Conservation (phyloP, 1,139 yeast genomes). For the Suzukiozyma palmioleophila region DNA sequence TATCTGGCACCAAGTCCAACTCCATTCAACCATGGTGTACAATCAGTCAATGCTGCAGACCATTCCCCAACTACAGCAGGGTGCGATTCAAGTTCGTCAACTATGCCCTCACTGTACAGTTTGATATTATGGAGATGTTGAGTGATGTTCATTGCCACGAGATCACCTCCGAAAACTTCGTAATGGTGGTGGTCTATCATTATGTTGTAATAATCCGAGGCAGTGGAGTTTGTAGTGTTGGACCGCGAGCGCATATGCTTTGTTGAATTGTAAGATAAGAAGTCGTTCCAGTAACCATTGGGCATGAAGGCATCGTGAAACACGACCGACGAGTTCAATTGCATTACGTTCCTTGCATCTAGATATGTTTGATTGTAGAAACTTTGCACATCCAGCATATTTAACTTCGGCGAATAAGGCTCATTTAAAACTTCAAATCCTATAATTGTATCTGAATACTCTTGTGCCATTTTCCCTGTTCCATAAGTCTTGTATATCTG, state of each 20-base stretch:
- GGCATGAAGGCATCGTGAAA: constrained; percentile 57
- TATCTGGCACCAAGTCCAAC: constrained; percentile 56
- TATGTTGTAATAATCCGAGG: constrained; percentile 31
- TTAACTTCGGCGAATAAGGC: constrained; percentile 48
- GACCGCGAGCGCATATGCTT: constrained; percentile 8
- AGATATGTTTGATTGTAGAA: constrained; percentile 41
- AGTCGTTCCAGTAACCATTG: constrained; percentile 47
- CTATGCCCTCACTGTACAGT: constrained; percentile 33
- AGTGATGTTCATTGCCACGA: constrained; percentile 35
- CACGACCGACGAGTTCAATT: constrained; percentile 42
- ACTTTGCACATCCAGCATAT: constrained; percentile 30
- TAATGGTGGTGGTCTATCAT: constrained; percentile 65
- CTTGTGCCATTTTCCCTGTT: constrained; percentile 18
- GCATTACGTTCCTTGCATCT: constrained; percentile 30
- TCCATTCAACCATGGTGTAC: constrained; percentile 64
- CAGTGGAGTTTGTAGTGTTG: constrained; percentile 4
- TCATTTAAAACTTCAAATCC: constrained; percentile 66
- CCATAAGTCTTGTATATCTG: constrained; percentile 45
- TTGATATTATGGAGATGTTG: constrained; percentile 33
- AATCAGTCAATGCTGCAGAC: constrained; percentile 63
- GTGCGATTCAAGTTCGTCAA: constrained; percentile 35
- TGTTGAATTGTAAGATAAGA: constrained; percentile 26
- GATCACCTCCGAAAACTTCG: constrained; percentile 48
- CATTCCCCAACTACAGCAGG: constrained; percentile 60
- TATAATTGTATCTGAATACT: constrained; percentile 46